These are phyloP conservation scores for Pulveroboletus ravenelii DNA, from an alignment of 768 basidiomycete genomes.

Conservation along the genomic window DNA sequence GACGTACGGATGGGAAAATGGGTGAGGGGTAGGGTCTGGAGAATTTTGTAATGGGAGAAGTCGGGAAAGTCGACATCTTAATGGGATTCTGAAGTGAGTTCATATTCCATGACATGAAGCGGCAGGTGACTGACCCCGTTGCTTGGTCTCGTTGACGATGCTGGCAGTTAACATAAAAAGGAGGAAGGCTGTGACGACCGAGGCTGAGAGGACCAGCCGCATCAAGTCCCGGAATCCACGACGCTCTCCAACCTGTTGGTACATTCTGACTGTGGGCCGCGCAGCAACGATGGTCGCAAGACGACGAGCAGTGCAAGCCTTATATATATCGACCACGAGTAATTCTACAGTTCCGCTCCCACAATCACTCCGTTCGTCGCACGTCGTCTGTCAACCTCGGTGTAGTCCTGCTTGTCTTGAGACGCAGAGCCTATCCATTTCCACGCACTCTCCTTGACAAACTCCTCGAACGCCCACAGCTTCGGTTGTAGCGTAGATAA, in stretches of 20 bases:
- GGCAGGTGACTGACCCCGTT: neutral
- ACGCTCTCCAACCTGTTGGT: neutral
- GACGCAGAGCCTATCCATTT: constrained; percentile 62
- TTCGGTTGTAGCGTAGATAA: constrained; percentile 44
- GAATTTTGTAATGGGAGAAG: constrained; percentile 46
- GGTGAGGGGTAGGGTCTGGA: constrained; percentile 39
- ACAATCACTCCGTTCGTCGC: constrained; percentile 33
- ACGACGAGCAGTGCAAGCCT: neutral
- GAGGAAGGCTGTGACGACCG: constrained; percentile 39
- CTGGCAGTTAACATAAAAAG: constrained; percentile 40
- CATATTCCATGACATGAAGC: neutral
- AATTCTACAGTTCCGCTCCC: neutral
- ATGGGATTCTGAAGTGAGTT: neutral
- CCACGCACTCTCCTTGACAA: constrained; percentile 69
- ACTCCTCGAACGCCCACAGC: constrained; percentile 81
- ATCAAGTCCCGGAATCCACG: neutral
- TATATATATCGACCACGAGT: neutral
- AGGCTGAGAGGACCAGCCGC: constrained; percentile 26
- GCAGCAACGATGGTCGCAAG: too few species aligned
- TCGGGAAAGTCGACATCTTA: constrained; percentile 38
- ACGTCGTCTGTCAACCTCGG: constrained; percentile 49
- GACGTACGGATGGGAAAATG: constrained; percentile 54
- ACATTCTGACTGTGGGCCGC: neutral
- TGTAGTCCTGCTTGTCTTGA: constrained; percentile 36
- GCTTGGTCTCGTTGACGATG: constrained; percentile 15